These are phyloP conservation scores for Leptodontidium sp. DNA, from an alignment of 2,329 filamentous ascomycete species.

Conservation along the genomic window DNA sequence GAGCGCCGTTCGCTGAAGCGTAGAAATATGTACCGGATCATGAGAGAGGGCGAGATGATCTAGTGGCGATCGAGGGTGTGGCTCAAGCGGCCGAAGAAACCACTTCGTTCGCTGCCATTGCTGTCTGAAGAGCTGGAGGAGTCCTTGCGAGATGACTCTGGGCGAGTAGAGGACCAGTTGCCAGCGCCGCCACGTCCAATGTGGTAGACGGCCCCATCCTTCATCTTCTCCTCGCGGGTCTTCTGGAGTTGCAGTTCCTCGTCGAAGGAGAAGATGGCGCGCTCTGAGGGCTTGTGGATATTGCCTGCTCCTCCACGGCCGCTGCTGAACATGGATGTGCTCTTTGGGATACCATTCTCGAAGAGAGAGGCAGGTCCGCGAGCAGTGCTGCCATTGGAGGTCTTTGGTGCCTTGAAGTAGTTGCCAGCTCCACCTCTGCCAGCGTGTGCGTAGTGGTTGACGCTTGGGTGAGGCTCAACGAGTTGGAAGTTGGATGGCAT, in stretches of 20 bases:
- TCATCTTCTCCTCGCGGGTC: constrained; percentile 42
- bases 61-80: constrained; percentile 37
- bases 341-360: constrained; percentile 38
- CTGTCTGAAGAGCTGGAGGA: constrained; percentile 37
- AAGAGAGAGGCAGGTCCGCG: constrained; percentile 44
- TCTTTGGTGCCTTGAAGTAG: constrained; percentile 44
- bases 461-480: constrained; percentile 46
- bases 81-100: constrained; percentile 42
- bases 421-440: constrained; percentile 47
- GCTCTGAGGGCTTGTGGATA: constrained; percentile 41
- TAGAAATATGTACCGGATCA: constrained; percentile 12
- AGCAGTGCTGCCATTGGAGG: constrained; percentile 38
- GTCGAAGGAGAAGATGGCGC: constrained; percentile 46
- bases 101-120: constrained; percentile 31
- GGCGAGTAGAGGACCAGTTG: constrained; percentile 37
- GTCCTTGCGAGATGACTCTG: constrained; percentile 38
- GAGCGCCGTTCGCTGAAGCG: constrained; percentile 27
- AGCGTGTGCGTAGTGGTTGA: constrained; percentile 40
- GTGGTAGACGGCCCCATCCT: constrained; percentile 40
- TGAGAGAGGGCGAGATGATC: constrained; percentile 13
- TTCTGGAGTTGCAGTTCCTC: constrained; percentile 45
- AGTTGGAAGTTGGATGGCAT: constrained; percentile 41
- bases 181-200: constrained; percentile 45
- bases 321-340: constrained; percentile 40
- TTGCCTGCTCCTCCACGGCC: constrained; percentile 48